phyloP scores from a whole-genome alignment of 169 alveolate species.

The Plasmodium falciparum region DNA sequence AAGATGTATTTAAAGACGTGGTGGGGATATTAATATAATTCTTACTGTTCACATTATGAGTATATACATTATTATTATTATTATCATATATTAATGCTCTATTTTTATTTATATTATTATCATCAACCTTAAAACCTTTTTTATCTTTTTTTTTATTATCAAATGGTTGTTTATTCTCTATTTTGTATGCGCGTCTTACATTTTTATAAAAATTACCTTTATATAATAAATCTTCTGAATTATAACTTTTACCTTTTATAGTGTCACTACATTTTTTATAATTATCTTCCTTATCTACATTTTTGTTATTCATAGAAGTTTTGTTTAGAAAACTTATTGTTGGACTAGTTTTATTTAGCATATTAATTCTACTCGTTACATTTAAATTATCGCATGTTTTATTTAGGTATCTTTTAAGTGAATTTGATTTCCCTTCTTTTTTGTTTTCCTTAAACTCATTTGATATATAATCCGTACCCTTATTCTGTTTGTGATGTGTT shows the following conservation, averaged over 20 bases:
- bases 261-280: background rate
- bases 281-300: background rate
- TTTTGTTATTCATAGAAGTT: background rate
- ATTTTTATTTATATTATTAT: background rate
- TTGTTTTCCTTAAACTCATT: background rate
- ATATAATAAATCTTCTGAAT: slow-evolving; percentile 57
- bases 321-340: slow-evolving; percentile 19
- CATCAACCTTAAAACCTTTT: background rate
- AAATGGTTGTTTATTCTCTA: background rate
- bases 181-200: slow-evolving; percentile 3
- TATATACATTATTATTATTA: background rate
- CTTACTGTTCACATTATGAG: background rate
- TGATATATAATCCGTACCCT: background rate
- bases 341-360: slow-evolving; percentile 1
- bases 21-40: background rate
- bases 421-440: background rate
- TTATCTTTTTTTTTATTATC: slow-evolving; percentile 1
- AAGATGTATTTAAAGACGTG: background rate
- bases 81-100: background rate
- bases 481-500: background rate
- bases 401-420: background rate
- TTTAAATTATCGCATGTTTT: slow-evolving; percentile 18
- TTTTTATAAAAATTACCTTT: slow-evolving; percentile 5
- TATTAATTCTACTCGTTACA: slow-evolving; percentile 3
- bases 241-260: slow-evolving; percentile 16